Base-by-base conservation (phyloP, 2,329 filamentous ascomycete genomes). In the Trematosphaeria pertusa region DNA sequence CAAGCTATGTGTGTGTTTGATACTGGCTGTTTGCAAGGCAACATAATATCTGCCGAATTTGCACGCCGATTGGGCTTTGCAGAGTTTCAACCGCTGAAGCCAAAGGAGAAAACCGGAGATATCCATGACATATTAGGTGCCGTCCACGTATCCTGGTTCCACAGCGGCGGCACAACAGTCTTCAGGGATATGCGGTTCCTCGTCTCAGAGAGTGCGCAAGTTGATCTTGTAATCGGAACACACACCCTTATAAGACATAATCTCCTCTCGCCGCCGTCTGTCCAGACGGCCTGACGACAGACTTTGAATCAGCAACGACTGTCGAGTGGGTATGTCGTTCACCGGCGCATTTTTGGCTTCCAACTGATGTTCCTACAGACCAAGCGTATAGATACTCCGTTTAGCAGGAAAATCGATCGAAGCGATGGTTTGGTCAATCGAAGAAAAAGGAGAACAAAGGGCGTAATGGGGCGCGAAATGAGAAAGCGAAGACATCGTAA, bases 151-250 rank as follows among this genome's bases (percentile, higher is more conserved):
- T 37, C 34, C 8, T 37, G 34, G 34, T 21, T 10, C 20, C 34
- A 37, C 17, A 5, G 9, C 9, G 9, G 10, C 34, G 20, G 34
- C 14, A 14, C 9, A 9, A 19, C 7, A 17, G 24, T 28, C 24
- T 37, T 18, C 19, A 37, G 34, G 14, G 19, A 37, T 14, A 37
- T 37, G 34, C 34, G 34, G 7, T 37, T 37, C 14, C 34, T 37
- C 34, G 34, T 37, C 14, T 18, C 34, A 10, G 14, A 18, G 14
- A 37, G 11, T 17, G 34, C 19, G 9, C 8, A 18, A 8, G 14
- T 37, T 17, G 34, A 37, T 14, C 9, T 37, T 8, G 19, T 37
- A 5, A 37, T 37, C 9, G 34, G 34, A 6, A 19, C 14, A 5
- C 34, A 21, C 11, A 5, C 34, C 15, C 6, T 37, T 8, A 14